Conservation (phyloP, 495 filamentous ascomycete species). For the Bacidia rubella region DNA sequence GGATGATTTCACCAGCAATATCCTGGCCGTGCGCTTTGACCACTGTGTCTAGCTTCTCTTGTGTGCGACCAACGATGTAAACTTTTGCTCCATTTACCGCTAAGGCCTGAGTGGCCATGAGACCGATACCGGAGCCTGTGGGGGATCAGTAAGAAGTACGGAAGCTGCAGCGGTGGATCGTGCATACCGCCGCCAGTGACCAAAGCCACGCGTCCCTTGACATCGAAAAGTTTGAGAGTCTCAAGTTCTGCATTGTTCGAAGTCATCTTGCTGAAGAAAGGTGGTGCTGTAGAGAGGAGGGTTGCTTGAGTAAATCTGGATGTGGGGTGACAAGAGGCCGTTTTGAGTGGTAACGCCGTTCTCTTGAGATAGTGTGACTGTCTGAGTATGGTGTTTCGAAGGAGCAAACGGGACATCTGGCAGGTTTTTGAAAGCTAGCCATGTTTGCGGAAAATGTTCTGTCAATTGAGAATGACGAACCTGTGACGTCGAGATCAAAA, state of each 20-base stretch:
- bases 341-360: neutral
- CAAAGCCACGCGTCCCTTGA: conserved; percentile 42
- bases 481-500: neutral
- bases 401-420: neutral
- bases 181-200: conserved; percentile 34
- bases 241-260: conserved; percentile 37
- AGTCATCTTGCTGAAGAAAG: conserved; percentile 14
- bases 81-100: conserved; percentile 45
- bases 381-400: neutral
- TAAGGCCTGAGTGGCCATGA: conserved; percentile 43
- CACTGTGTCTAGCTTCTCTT: conserved; percentile 41
- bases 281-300: neutral
- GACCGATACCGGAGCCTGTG: conserved; percentile 35
- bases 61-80: conserved; percentile 46
- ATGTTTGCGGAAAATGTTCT: neutral
- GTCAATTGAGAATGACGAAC: neutral
- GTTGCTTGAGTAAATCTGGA: neutral
- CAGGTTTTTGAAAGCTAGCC: too few species aligned
- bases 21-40: conserved; percentile 30
- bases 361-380: neutral
- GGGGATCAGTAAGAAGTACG: conserved; percentile 6
- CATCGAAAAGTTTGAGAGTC: conserved; percentile 39
- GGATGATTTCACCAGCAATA: conserved; percentile 43
- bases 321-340: neutral
- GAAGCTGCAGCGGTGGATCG: conserved; percentile 21